Evolutionary conservation across 202 grass and related monocot genomes (phyloP).

Genomic region (Carex arenaria): DNA sequence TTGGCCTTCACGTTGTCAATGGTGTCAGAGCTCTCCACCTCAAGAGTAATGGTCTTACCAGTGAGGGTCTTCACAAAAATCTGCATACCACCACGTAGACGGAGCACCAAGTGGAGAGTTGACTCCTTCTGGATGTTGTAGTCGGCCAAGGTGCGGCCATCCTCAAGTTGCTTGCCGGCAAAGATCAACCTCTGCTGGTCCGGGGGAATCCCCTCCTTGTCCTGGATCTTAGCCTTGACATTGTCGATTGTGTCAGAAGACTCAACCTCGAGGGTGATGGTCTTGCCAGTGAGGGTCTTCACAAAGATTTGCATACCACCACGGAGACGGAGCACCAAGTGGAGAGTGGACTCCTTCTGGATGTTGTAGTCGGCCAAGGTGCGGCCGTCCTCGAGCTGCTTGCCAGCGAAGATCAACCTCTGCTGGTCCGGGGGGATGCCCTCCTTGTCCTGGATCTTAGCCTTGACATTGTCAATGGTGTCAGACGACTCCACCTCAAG

Average conservation of each 20-base stretch:
- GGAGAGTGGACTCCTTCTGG: constrained; percentile 59
- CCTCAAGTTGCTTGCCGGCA: constrained; percentile 3
- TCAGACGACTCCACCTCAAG: constrained; percentile 39
- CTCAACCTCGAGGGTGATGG: constrained; percentile 52
- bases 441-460: constrained; percentile 46
- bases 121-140: constrained; percentile 18
- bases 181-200: constrained; percentile 55
- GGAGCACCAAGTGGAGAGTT: constrained; percentile 21
- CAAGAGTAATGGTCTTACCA: constrained; percentile 34
- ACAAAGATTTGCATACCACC: constrained; percentile 65
- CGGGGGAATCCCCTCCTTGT: constrained; percentile 55
- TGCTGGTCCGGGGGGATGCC: constrained; percentile 51
- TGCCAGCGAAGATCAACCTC: constrained; percentile 30
- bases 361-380: constrained; percentile 49
- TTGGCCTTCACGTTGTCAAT: constrained; percentile 52
- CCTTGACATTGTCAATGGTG: constrained; percentile 50
- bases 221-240: constrained; percentile 56
- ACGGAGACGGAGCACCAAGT: constrained; percentile 43
- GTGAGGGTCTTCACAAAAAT: constrained; percentile 45
- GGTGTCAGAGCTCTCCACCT: constrained; percentile 47
- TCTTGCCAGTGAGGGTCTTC: constrained; percentile 49
- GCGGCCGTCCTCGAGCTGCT: constrained; percentile 54
- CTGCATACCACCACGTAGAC: constrained; percentile 49
- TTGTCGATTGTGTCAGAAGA: constrained; percentile 48
- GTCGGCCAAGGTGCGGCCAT: background rate